Evolutionary conservation across 2,329 filamentous ascomycete species (phyloP).

Genomic region (Chaetomiaceae sp.): DNA sequence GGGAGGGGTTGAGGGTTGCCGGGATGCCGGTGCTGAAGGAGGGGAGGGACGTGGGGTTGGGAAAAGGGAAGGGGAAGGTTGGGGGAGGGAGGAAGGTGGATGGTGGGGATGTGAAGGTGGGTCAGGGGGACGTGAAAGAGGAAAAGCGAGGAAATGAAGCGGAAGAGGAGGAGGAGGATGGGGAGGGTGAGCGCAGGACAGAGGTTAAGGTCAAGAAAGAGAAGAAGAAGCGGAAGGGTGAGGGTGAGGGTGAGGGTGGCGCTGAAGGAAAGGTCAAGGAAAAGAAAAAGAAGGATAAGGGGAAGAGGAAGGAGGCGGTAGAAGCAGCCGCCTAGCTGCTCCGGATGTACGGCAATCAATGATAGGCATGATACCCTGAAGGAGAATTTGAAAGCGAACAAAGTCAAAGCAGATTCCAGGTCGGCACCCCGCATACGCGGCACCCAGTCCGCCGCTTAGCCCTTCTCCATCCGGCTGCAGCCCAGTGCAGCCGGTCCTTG

Average conservation of each 20-base stretch:
- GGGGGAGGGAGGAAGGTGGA: constrained; percentile 7
- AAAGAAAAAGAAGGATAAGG: constrained; percentile 9
- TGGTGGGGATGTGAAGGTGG: not conserved
- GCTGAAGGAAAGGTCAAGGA: not conserved
- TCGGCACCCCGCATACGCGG: not conserved
- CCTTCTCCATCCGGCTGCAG: not conserved
- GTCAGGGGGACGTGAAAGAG: constrained; percentile 2
- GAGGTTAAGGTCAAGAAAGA: constrained; percentile 1
- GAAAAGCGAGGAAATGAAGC: not conserved
- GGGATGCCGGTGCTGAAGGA: constrained; percentile 29
- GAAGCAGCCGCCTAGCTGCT: constrained; percentile 7
- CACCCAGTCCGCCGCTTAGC: too few relatives aligned
- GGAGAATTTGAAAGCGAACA: not conserved
- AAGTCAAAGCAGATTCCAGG: not conserved
- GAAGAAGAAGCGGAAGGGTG: constrained; percentile 1
- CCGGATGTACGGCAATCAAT: not conserved
- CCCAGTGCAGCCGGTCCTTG: not conserved
- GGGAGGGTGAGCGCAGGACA: constrained; percentile 1
- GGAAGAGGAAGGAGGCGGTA: constrained; percentile 5
- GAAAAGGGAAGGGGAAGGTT: not conserved
- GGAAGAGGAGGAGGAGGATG: constrained; percentile 1
- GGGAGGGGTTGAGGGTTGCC: constrained; percentile 28
- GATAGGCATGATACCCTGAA: constrained; percentile 12
- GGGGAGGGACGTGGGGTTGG: not conserved
- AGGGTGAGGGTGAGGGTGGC: not conserved